phyloP scores from a whole-genome alignment of 768 basidiomycete genomes.

The Russula dissimulans region DNA sequence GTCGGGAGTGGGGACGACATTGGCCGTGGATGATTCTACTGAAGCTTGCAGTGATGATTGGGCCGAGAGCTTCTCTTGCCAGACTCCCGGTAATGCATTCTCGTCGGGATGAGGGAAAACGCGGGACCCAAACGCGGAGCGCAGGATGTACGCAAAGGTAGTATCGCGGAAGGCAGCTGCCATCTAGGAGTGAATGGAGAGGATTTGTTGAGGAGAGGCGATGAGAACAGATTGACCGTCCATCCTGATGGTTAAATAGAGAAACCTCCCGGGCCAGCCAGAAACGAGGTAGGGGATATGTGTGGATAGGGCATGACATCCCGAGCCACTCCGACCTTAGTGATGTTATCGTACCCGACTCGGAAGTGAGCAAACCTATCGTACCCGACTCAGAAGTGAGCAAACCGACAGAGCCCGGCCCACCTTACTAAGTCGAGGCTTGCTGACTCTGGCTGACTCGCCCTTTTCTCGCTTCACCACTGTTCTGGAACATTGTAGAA shows the following conservation, averaged over 20 bases:
- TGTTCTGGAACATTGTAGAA: too few species aligned
- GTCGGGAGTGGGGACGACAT: background rate
- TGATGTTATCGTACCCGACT: too few species aligned
- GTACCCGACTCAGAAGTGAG: too few species aligned
- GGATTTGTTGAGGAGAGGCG: background rate
- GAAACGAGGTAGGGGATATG: too few species aligned
- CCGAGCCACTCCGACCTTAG: too few species aligned
- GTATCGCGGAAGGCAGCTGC: conserved; percentile 25
- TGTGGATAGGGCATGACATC: too few species aligned
- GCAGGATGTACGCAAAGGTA: conserved; percentile 26
- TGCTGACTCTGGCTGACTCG: too few species aligned
- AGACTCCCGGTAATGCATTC: conserved; percentile 13
- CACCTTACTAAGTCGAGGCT: too few species aligned
- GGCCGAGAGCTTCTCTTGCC: conserved; percentile 8
- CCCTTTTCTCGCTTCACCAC: too few species aligned
- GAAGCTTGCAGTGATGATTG: conserved; percentile 1
- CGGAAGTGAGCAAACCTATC: too few species aligned
- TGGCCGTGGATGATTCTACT: background rate
- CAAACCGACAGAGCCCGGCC: too few species aligned
- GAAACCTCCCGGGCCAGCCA: too few species aligned
- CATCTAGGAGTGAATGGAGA: background rate
- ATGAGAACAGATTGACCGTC: background rate
- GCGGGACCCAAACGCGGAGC: conserved; percentile 22
- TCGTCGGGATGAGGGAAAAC: conserved; percentile 19
- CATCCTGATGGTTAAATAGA: conserved; percentile 7